Conservation (phyloP, 1,139 yeast species). For the Blastobotrys buckinghamii region DNA sequence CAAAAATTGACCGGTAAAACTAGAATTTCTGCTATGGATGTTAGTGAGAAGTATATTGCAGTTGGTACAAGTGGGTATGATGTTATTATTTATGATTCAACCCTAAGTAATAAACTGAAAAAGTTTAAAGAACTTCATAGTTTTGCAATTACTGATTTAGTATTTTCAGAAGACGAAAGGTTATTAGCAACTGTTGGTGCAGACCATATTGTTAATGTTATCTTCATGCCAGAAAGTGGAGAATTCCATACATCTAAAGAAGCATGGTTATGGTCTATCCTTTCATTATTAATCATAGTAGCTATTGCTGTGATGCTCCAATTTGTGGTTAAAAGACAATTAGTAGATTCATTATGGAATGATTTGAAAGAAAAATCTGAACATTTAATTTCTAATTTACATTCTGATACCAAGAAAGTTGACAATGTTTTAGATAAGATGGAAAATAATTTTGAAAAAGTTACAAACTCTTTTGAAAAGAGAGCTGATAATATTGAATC, state of each 20-base stretch:
- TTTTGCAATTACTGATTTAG: slow-evolving; percentile 73
- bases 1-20: slow-evolving; percentile 24
- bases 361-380: not conserved
- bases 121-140: slow-evolving; percentile 59
- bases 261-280: slow-evolving; percentile 42
- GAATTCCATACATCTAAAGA: slow-evolving; percentile 39
- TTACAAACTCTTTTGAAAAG: not conserved
- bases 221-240: slow-evolving; percentile 50
- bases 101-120: slow-evolving; percentile 47
- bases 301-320: slow-evolving; percentile 37
- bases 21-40: slow-evolving; percentile 65
- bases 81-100: slow-evolving; percentile 46
- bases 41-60: slow-evolving; percentile 49
- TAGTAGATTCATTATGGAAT: slow-evolving; percentile 27
- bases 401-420: not conserved
- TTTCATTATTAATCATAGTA: slow-evolving; percentile 43
- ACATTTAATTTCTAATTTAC: not conserved
- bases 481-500: not conserved
- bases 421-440: not conserved
- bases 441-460: not conserved
- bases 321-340: slow-evolving; percentile 36
- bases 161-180: slow-evolving; percentile 64
- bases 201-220: slow-evolving; percentile 64
- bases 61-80: slow-evolving; percentile 75
- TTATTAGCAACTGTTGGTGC: slow-evolving; percentile 75